These are phyloP conservation scores for Botrytis hyacinthi DNA, from an alignment of 2,329 filamentous ascomycete species.

Conservation along the genomic window DNA sequence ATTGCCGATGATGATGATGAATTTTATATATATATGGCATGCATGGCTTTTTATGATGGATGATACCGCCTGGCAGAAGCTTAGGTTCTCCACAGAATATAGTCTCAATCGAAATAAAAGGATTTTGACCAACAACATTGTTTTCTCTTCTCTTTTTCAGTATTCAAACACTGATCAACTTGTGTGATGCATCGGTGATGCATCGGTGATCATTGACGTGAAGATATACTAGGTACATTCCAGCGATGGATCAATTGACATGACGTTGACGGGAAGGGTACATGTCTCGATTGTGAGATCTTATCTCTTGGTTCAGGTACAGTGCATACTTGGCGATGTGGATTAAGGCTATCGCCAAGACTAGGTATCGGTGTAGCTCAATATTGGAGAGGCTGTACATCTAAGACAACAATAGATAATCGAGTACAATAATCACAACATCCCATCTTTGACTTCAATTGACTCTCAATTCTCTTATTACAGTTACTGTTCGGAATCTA, in stretches of 20 bases:
- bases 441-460: not conserved
- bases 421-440: not conserved
- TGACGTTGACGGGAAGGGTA: not conserved
- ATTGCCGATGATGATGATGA: slow-evolving; percentile 3
- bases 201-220: not conserved
- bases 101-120: slow-evolving; percentile 13
- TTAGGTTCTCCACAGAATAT: not conserved
- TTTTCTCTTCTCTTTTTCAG: not conserved
- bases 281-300: not conserved
- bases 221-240: not conserved
- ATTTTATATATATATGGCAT: not conserved
- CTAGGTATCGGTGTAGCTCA: slow-evolving; percentile 2
- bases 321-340: not conserved
- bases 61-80: not conserved
- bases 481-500: not conserved
- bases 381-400: slow-evolving; percentile 7
- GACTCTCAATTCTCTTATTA: no score
- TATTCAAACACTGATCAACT: not conserved
- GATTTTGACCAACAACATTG: slow-evolving; percentile 1
- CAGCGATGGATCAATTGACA: not conserved
- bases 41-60: slow-evolving; percentile 9
- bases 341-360: slow-evolving; percentile 3
- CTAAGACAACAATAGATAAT: not conserved
- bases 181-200: not conserved
- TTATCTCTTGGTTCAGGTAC: not conserved